Base-by-base conservation (phyloP, 768 basidiomycete genomes). In the Tubosaeta sp. region DNA sequence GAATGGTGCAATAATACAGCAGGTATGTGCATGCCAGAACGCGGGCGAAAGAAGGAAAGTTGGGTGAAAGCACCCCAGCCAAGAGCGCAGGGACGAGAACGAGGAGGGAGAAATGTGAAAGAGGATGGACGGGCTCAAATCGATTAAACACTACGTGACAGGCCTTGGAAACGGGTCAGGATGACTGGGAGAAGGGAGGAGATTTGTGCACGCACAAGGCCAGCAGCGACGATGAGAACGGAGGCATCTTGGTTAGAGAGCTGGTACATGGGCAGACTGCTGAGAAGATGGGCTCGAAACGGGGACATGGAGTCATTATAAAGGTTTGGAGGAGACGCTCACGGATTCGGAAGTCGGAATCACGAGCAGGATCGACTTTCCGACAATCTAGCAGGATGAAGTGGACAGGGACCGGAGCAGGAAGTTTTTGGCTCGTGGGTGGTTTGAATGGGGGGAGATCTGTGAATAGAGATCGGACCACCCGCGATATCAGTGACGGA, bases 111-210 rank as follows among this genome's bases (percentile, higher is more conserved):
- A 54, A 6, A 55, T 69, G 67, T 1, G 57, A 55, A 58, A 63
- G 58, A 1, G 57, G 69, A 52, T 52, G 44, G 10, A 53, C 58
- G 24, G 67, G 69, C 22, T 69, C 67, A 39, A 52, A 70, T 38
- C 67, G 67, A 45, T 65, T 69, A 27, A 69, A 69, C 25, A 70
- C 38, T 1, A 59, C 21, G 52, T 69, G 65, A 47, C 67, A 69
- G 3, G 58, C 58, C 67, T 68, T 49, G 21, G 8, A 19, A 22
- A 30, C 13, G 22, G n/a, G 52, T 62, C 48, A 61, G 58, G 54
- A 35, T 13, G 22, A 22, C 9, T 8, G 40, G 24, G n/a, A 19
- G 3, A 9, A 7, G 12, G 46, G 32, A 32, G 18, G 45, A 21
- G 36, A 11, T 16, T 5, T 9, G 4, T 21, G 25, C 24, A 18